Base-by-base conservation (phyloP, 768 basidiomycete genomes). In the Grammothele lineata region DNA sequence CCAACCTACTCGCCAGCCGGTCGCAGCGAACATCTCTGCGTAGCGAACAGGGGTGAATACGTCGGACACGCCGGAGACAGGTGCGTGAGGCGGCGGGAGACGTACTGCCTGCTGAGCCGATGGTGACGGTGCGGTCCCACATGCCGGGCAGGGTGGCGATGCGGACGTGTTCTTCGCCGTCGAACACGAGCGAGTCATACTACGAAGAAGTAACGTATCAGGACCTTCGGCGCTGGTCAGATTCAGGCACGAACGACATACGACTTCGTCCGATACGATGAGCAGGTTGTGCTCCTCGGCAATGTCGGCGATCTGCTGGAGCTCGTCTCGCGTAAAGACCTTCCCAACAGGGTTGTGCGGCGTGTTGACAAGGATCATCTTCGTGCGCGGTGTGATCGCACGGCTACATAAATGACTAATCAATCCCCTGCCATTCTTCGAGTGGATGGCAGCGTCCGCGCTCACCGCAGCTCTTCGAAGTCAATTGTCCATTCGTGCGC, bases 321-420 rank as follows among this genome's bases (percentile, higher is more conserved):
- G 76, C 64, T 99, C 96, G 39, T 75, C 61, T 47, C 76, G 77
- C 5, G 83, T 87, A 64, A 96, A 98, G 27, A 97, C 92, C 67
- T 99, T 99, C 39, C 96, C 96, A n/a, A 97, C 79, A 19, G 96
- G 96, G 66, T 98, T 98, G 67, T 97, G 94, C 5, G 94, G 92
- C 2, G 95, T 97, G 66, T 96, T 97, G 57, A 96, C 73, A 55
- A 96, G 88, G 53, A 98, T 91, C 67, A 93, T 89, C 66, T 98
- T 99, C 6, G 93, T 86, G 41, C 85, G 83, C 10, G 90, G 78
- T 4, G 92, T 92, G 61, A 97, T 77, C 10, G 96, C 84, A 19
- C 77, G 78, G 46, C 91, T 87, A 23, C 26, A n/a, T n/a, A n/a
- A n/a, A n/a, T n/a, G n/a, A n/a, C n/a, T n/a, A n/a, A n/a, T n/a